Conservation (phyloP, 106 monocot genomes). For the Agapanthus africanus region DNA sequence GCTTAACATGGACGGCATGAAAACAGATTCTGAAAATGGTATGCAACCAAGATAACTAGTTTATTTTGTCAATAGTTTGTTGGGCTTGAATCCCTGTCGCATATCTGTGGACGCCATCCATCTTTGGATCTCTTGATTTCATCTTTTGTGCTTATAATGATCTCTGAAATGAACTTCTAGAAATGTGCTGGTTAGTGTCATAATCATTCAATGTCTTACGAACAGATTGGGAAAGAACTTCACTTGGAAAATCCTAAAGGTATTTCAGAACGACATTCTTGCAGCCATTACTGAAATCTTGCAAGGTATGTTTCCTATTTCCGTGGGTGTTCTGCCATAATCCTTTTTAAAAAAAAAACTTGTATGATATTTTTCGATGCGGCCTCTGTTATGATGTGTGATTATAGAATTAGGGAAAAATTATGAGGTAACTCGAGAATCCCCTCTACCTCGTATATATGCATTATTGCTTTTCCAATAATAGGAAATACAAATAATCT, state of each 20-base stretch:
- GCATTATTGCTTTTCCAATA: too few species aligned
- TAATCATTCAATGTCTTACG: conserved; percentile 6
- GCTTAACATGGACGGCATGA: conserved; percentile 36
- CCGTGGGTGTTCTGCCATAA: not conserved
- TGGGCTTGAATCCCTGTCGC: not conserved
- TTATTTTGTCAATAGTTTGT: not conserved
- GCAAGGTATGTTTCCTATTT: conserved; percentile 32
- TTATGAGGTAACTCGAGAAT: too few species aligned
- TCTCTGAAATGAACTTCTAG: not conserved
- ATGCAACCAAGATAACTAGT: not conserved
- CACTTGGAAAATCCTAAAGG: conserved; percentile 53
- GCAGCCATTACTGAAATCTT: conserved; percentile 48
- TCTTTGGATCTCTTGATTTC: not conserved
- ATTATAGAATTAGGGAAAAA: too few species aligned
- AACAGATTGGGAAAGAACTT: conserved; percentile 68
- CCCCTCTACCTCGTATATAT: too few species aligned
- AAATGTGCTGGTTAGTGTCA: not conserved
- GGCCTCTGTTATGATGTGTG: too few species aligned
- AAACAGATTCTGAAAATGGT: conserved; percentile 40
- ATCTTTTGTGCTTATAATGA: not conserved
- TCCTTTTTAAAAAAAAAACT: too few species aligned
- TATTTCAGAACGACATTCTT: conserved; percentile 71
- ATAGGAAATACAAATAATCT: too few species aligned
- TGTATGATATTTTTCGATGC: too few species aligned
- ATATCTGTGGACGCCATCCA: not conserved